These are phyloP conservation scores for Neophaeococcomyces aloes DNA, from an alignment of 2,329 filamentous ascomycete genomes.

Conservation along the genomic window DNA sequence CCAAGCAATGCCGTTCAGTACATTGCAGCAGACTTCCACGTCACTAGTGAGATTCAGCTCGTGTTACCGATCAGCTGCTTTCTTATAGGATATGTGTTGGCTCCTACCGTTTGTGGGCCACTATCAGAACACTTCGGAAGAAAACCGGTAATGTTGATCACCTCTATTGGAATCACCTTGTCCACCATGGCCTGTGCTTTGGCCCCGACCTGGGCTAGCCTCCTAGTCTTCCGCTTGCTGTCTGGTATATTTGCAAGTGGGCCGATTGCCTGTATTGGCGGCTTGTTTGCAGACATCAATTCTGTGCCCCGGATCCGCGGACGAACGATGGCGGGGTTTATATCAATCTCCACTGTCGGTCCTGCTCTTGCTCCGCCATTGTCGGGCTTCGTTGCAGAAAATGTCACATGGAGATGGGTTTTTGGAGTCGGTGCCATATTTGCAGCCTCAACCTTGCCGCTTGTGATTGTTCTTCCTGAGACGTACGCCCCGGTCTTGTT, in stretches of 20 bases:
- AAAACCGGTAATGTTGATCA: conserved; percentile 35
- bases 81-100: conserved; percentile 33
- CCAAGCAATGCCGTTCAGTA: conserved; percentile 30
- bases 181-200: conserved; percentile 35
- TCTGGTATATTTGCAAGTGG: conserved; percentile 32
- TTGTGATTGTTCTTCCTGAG: conserved; percentile 55
- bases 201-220: conserved; percentile 31
- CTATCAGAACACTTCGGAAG: conserved; percentile 35
- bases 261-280: conserved; percentile 35
- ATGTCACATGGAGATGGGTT: conserved; percentile 36
- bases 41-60: conserved; percentile 25
- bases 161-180: conserved; percentile 36
- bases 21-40: conserved; percentile 26
- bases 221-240: conserved; percentile 35
- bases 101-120: conserved; percentile 33
- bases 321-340: conserved; percentile 33
- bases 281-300: conserved; percentile 39
- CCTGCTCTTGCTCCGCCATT: conserved; percentile 36
- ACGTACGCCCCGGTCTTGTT: conserved; percentile 52
- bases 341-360: conserved; percentile 32
- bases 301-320: conserved; percentile 31
- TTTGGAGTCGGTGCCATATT: conserved; percentile 56
- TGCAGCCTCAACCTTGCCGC: conserved; percentile 47
- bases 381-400: conserved; percentile 34
- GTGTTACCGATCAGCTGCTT: conserved; percentile 33